phyloP scores from a whole-genome alignment of 202 grass and related monocot species.

The Carex arenaria region DNA sequence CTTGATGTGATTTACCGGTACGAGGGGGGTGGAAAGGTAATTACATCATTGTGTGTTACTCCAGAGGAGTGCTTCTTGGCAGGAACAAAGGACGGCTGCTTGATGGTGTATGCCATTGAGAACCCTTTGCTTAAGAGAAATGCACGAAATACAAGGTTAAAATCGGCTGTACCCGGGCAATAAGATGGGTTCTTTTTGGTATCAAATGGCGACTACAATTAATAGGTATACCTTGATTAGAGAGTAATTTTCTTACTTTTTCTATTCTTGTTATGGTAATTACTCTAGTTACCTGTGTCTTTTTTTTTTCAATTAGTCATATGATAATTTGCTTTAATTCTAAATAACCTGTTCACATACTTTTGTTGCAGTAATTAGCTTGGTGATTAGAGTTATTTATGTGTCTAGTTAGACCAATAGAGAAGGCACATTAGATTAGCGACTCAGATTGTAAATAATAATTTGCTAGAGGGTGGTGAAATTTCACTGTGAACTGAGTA shows the following conservation, averaged over 20 bases:
- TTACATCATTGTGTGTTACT: conserved; percentile 80
- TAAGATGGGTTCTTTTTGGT: not conserved
- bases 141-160: conserved; percentile 21
- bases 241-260: not conserved
- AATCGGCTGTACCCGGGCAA: conserved; percentile 2
- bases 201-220: conserved; percentile 7
- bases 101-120: conserved; percentile 88
- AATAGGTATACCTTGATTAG: not conserved
- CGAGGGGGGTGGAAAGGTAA: conserved; percentile 64
- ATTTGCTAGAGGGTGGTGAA: conserved; percentile 17
- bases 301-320: not conserved
- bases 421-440: conserved; percentile 21
- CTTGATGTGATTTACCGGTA: conserved; percentile 80
- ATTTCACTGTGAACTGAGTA: conserved; percentile 1
- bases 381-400: not conserved
- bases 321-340: not conserved
- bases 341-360: not conserved
- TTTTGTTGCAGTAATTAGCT: conserved; percentile 9
- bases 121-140: conserved; percentile 56
- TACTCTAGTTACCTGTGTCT: not conserved
- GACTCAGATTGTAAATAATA: conserved; percentile 22
- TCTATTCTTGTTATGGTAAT: not conserved
- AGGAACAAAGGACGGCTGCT: conserved; percentile 85
- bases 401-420: conserved; percentile 13
- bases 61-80: conserved; percentile 88